Conservation (phyloP, 2,329 filamentous ascomycete genomes). For the Aspergillus quadrilineatus region DNA sequence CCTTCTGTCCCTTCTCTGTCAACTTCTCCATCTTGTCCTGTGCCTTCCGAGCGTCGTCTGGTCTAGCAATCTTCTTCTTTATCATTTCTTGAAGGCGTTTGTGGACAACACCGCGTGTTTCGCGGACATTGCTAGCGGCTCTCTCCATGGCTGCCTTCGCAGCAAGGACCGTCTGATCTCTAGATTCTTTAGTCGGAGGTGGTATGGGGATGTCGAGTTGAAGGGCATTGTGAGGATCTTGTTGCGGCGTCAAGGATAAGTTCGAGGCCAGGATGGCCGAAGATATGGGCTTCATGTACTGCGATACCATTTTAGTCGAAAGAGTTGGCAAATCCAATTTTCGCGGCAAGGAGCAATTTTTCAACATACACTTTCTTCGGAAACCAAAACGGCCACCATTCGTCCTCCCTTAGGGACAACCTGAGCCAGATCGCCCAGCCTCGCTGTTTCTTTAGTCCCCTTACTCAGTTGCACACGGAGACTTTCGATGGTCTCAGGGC, state of each 20-base stretch:
- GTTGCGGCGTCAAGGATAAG: constrained; percentile 45
- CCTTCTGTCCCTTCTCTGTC: constrained; percentile 47
- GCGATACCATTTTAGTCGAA: neutral
- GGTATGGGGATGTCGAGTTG: constrained; percentile 48
- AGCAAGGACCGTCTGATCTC: constrained; percentile 40
- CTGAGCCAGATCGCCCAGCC: constrained; percentile 63
- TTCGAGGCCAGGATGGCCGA: constrained; percentile 44
- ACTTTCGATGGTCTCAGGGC: constrained; percentile 60
- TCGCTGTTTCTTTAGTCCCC: constrained; percentile 51
- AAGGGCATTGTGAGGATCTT: constrained; percentile 44
- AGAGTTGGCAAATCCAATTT: neutral
- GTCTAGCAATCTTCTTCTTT: constrained; percentile 44
- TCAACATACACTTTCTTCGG: constrained; percentile 60
- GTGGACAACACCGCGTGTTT: constrained; percentile 45
- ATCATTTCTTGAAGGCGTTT: constrained; percentile 47
- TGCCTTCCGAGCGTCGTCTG: constrained; percentile 48
- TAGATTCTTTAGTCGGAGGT: constrained; percentile 48
- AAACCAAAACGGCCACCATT: constrained; percentile 60
- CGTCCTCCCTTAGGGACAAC: constrained; percentile 64
- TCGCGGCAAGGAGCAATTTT: neutral
- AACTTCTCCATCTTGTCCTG: constrained; percentile 50
- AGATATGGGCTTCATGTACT: constrained; percentile 48
- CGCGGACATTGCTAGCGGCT: constrained; percentile 40
- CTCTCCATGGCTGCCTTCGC: constrained; percentile 47
- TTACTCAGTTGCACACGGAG: constrained; percentile 61